Percentiles rank a stretch among this genome's conserved stretches.
Conservation (phyloP, 768 basidiomycete species). For the Tephrocybe sp. region DNA sequence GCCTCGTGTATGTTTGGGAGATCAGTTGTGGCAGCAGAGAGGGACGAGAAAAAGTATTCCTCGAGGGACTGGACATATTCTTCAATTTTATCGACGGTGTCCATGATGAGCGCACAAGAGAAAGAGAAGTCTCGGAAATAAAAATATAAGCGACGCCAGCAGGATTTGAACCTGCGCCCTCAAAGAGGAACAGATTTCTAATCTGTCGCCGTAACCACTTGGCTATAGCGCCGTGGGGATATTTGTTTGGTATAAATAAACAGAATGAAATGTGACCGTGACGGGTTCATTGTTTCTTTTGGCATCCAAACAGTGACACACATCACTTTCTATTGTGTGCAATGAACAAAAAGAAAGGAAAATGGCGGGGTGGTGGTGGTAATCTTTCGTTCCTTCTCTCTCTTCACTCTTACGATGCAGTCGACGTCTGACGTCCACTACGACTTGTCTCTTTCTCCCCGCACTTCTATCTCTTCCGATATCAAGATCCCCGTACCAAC, state of each 20-base stretch:
- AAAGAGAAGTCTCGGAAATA: neutral
- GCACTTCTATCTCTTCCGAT: slow-evolving; percentile 18
- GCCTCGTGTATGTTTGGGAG: slow-evolving; percentile 66
- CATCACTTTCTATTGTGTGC: slow-evolving; percentile 9
- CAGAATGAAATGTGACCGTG: neutral
- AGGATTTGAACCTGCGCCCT: slow-evolving; percentile 72
- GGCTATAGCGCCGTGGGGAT: slow-evolving; percentile 65
- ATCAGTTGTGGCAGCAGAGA: slow-evolving; percentile 56
- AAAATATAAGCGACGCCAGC: slow-evolving; percentile 50
- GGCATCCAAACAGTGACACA: neutral
- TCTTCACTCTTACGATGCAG: slow-evolving; percentile 21
- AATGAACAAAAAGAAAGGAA: slow-evolving; percentile 7
- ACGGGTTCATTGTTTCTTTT: slow-evolving; percentile 7
- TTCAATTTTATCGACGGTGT: slow-evolving; percentile 65
- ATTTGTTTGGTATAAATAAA: neutral
- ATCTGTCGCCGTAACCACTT: slow-evolving; percentile 82
- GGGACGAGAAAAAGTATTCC: slow-evolving; percentile 55
- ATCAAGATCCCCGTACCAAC: slow-evolving; percentile 8
- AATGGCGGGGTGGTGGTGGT: neutral
- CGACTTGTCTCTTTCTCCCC: slow-evolving; percentile 17
- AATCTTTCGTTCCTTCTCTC: slow-evolving; percentile 7
- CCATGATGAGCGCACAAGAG: slow-evolving; percentile 16
- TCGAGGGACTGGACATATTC: slow-evolving; percentile 69
- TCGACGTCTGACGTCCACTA: slow-evolving; percentile 10
- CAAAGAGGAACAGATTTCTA: no score